A percentile compares a stretch with the other conserved stretches of the same genome.
Conservation (phyloP, 2,329 filamentous ascomycete genomes). For the Tolypocladium pustulatum region DNA sequence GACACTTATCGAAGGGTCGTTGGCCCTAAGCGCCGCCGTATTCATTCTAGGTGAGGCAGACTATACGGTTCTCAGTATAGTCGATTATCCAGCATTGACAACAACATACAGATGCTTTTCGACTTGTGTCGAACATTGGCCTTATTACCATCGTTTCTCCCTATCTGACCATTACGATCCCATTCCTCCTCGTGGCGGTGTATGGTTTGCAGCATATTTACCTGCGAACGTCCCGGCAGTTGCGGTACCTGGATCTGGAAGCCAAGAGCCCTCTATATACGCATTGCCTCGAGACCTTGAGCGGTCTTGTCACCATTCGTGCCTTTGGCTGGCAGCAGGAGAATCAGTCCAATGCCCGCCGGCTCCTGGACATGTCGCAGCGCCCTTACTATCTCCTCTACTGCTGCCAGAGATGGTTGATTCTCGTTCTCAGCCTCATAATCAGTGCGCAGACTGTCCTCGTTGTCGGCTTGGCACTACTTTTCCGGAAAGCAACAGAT, state of each 20-base stretch:
- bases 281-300: slow-evolving; percentile 6
- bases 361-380: neutral
- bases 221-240: slow-evolving; percentile 44
- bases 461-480: neutral
- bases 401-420: neutral
- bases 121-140: neutral
- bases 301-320: slow-evolving; percentile 3
- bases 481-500: neutral
- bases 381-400: neutral
- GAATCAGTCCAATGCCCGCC: neutral
- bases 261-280: slow-evolving; percentile 24
- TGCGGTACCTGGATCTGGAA: slow-evolving; percentile 46
- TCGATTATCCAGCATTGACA: neutral
- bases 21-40: neutral
- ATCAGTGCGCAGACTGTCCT: neutral
- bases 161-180: neutral
- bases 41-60: neutral
- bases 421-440: neutral
- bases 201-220: slow-evolving; percentile 40
- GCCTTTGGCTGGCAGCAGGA: slow-evolving; percentile 2
- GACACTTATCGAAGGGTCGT: slow-evolving; percentile 17
- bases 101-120: neutral
- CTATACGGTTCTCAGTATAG: neutral
- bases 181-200: slow-evolving; percentile 26
- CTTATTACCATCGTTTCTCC: neutral